phyloP scores from a whole-genome alignment of 2,329 filamentous ascomycete species.

The Colletotrichum brevisporum region DNA sequence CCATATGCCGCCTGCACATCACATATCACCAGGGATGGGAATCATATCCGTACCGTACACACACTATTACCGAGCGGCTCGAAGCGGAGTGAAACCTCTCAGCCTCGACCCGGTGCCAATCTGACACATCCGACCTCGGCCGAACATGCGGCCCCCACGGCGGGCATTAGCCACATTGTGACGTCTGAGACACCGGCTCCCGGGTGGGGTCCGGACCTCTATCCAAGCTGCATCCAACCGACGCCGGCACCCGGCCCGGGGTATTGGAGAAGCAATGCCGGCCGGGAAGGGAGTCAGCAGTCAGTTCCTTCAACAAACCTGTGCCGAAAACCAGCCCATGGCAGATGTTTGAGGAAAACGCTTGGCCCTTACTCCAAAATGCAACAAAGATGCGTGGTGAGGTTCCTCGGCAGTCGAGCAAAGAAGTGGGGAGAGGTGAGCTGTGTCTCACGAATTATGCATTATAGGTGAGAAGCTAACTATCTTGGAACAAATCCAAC shows the following conservation, averaged over 20 bases:
- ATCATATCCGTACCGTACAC: not conserved
- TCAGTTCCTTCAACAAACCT: too few species aligned
- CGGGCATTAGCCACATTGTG: slow-evolving; percentile 15
- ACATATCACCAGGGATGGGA: slow-evolving; percentile 27
- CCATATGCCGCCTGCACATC: slow-evolving; percentile 21
- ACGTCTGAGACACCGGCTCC: slow-evolving; percentile 15
- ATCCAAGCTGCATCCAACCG: slow-evolving; percentile 12
- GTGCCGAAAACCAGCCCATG: too few species aligned
- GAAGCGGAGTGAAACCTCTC: slow-evolving; percentile 30
- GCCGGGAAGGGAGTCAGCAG: too few species aligned
- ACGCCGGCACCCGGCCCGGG: slow-evolving; percentile 4
- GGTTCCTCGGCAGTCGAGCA: too few species aligned
- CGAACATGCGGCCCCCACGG: slow-evolving; percentile 24
- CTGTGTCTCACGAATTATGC: slow-evolving; percentile 26
- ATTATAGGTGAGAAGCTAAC: slow-evolving; percentile 32
- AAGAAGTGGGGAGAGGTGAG: too few species aligned
- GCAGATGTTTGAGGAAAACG: too few species aligned
- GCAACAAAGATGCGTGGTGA: too few species aligned
- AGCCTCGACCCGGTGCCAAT: slow-evolving; percentile 17
- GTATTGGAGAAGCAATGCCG: not conserved
- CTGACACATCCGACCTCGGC: slow-evolving; percentile 24
- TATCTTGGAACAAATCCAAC: not conserved
- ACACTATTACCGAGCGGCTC: not conserved
- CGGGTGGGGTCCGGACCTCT: slow-evolving; percentile 14
- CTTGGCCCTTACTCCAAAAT: too few species aligned